Base-by-base conservation (phyloP, 129 eudicot species). In the Lonicera japonica region DNA sequence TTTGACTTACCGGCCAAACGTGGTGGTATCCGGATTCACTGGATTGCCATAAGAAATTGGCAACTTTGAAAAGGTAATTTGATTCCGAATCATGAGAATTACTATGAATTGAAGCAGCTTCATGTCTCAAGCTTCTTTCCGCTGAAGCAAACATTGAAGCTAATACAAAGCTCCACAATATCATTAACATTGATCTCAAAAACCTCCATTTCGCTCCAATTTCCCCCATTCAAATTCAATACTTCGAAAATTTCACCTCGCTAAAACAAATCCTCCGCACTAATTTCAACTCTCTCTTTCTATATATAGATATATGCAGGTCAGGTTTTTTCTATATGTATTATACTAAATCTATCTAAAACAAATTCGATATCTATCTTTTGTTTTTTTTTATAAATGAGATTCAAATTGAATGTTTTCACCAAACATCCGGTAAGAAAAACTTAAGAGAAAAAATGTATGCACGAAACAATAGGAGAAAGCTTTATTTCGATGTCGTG, bases 1-100 rank as follows among this genome's bases (percentile, higher is more conserved):
- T 14, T 0, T 16, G 55, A 77, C 84, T 86, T 80, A 91, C 98
- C 62, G 98, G 98, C 98, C 98, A 91, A 70, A 91, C 84, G 79
- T 87, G 98, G 9, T 84, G 94, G 74, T 91, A 91, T 17, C 94
- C 90, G 4, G 86, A 76, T 77, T 77, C 70, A 77, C 70, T 69
- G 0, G 78, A 36, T 45, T 78, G 86, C 88, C 90, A 91, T 53
- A 87, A 46, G 70, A 76, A 79, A 73, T 82, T 75, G 34, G 71
- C 61, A 22, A 91, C 10, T 56, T 69, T 57, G 17, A 73, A 55
- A 4, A 77, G 34, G 24, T 57, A 61, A 60, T 45, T 67, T 21
- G 70, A 52, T 11, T 59, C 64, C 11, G 84, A 50, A 55, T 54
- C 68, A 34, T 67, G 75, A 21, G 43, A 1, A 1, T 1, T 6